A percentile compares a stretch with the other conserved stretches of the same genome.
phyloP scores from a whole-genome alignment of 177 flowering plant species.

The Vitis hybrid region DNA sequence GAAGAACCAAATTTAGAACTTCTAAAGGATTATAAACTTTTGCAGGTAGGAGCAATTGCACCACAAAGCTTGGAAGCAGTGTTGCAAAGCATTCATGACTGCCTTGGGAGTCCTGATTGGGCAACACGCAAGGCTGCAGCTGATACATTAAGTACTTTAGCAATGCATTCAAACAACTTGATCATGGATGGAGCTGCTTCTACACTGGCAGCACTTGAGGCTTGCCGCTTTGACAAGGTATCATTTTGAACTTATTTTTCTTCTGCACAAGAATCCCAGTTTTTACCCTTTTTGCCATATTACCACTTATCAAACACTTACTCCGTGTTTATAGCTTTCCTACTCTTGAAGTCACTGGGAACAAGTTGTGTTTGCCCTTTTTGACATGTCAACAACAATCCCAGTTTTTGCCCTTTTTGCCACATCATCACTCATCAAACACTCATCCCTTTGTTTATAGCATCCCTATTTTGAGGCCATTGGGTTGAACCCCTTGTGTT shows the following conservation, averaged over 20 bases:
- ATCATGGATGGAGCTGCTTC: conserved; percentile 53
- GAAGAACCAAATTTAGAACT: neutral
- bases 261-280: neutral
- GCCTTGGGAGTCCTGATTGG: conserved; percentile 89
- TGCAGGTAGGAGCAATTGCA: conserved; percentile 83
- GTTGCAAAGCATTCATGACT: conserved; percentile 75
- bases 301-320: no score
- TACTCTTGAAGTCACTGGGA: no score
- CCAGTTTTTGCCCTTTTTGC: no score
- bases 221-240: conserved; percentile 98
- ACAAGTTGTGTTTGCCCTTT: no score
- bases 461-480: no score
- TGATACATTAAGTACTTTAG: conserved; percentile 71
- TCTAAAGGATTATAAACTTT: conserved; percentile 10
- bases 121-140: conserved; percentile 97
- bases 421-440: no score
- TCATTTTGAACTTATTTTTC: neutral
- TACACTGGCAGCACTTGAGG: conserved; percentile 68
- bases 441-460: no score
- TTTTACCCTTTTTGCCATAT: no score
- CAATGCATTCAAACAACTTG: conserved; percentile 68
- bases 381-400: no score
- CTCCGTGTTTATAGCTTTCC: no score
- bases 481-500: no score
- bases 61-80: conserved; percentile 69